phyloP scores from a whole-genome alignment of 768 basidiomycete genomes.

The Mrakia frigida region DNA sequence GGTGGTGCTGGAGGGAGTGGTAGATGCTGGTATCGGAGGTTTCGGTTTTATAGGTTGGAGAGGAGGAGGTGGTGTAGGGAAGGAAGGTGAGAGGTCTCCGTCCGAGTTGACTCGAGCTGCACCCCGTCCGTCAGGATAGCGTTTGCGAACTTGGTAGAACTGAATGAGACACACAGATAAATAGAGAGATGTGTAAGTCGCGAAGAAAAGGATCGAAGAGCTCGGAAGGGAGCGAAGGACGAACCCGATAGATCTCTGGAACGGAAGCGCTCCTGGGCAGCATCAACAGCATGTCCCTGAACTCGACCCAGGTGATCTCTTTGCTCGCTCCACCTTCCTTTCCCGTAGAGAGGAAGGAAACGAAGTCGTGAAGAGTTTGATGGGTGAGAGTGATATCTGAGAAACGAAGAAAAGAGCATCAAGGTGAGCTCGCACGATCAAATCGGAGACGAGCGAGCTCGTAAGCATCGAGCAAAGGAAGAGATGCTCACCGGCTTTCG shows the following conservation, averaged over 20 bases:
- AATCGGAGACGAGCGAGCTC: neutral
- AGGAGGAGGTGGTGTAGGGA: slow-evolving; percentile 40
- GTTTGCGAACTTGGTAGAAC: slow-evolving; percentile 45
- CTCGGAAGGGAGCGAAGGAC: slow-evolving; percentile 42
- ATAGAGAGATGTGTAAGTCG: neutral
- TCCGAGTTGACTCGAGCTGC: slow-evolving; percentile 81
- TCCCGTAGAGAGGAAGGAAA: slow-evolving; percentile 59
- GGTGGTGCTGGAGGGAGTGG: neutral
- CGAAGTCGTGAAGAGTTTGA: slow-evolving; percentile 71
- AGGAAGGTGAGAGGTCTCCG: slow-evolving; percentile 54
- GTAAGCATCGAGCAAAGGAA: neutral
- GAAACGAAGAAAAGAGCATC: neutral
- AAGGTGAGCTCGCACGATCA: slow-evolving; percentile 8
- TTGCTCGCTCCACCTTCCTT: slow-evolving; percentile 45
- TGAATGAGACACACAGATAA: neutral
- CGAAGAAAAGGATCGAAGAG: neutral
- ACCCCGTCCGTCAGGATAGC: slow-evolving; percentile 60
- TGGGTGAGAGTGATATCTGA: slow-evolving; percentile 68
- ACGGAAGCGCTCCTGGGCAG: slow-evolving; percentile 74
- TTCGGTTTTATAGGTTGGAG: slow-evolving; percentile 36
- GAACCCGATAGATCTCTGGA: slow-evolving; percentile 65
- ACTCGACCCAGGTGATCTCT: slow-evolving; percentile 71
- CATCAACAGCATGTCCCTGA: slow-evolving; percentile 82
- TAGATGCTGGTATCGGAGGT: slow-evolving; percentile 8
- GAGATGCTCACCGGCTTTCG: slow-evolving; percentile 29